phyloP scores from a whole-genome alignment of 352 stramenopile species.

The Pythium vanterpoolii region DNA sequence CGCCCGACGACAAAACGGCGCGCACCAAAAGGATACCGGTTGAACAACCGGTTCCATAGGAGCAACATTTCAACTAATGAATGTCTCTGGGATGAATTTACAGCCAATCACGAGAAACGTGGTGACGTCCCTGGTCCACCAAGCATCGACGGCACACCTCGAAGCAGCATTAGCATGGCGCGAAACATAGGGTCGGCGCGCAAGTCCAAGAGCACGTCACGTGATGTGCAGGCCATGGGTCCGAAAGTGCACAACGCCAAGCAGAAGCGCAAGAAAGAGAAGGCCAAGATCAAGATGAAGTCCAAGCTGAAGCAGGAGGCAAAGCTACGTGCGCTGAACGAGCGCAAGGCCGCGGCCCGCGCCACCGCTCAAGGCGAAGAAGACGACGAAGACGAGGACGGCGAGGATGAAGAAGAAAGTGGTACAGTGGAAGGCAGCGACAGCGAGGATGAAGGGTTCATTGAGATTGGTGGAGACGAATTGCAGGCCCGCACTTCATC shows the following conservation, averaged over 20 bases:
- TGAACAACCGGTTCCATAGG: constrained; percentile 8
- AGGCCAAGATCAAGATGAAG: constrained; percentile 60
- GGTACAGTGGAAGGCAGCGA: constrained; percentile 1
- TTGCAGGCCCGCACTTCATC: neutral
- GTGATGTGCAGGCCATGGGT: constrained; percentile 37
- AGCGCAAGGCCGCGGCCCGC: constrained; percentile 33
- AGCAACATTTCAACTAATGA: constrained; percentile 2
- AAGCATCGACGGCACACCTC: constrained; percentile 9
- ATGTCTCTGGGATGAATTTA: neutral
- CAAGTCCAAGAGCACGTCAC: constrained; percentile 28
- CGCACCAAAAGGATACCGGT: constrained; percentile 10
- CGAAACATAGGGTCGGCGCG: constrained; percentile 36
- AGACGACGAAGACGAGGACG: constrained; percentile 14
- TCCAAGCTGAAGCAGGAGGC: constrained; percentile 44
- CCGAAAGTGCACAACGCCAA: constrained; percentile 38
- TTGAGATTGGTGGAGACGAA: constrained; percentile 32
- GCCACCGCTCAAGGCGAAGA: constrained; percentile 5
- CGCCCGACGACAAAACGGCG: neutral
- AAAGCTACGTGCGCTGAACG: constrained; percentile 28
- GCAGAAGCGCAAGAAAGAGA: constrained; percentile 27
- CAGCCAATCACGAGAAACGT: constrained; percentile 3
- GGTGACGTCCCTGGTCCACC: neutral
- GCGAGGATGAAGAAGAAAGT: constrained; percentile 13
- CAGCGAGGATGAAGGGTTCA: constrained; percentile 48
- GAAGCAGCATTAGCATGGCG: constrained; percentile 31